These are phyloP conservation scores for Thecaphora frezii DNA, from an alignment of 1,284 basidiomycete species.

Conservation along the genomic window DNA sequence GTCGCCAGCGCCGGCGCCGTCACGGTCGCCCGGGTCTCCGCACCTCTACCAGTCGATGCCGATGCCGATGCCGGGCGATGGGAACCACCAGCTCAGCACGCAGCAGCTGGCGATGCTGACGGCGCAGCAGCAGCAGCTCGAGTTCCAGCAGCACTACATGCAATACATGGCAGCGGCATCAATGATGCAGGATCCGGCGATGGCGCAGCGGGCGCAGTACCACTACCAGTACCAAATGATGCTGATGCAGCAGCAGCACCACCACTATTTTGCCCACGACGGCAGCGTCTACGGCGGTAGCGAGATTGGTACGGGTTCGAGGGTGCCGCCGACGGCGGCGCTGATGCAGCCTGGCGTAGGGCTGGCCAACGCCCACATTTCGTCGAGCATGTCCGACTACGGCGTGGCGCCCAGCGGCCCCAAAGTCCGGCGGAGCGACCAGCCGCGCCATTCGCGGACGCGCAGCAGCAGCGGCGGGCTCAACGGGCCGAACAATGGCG, in stretches of 20 bases:
- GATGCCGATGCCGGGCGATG: too few species aligned
- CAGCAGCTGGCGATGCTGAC: conserved; percentile 21
- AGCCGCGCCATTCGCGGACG: background rate
- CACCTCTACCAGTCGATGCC: background rate
- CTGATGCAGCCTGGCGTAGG: conserved; percentile 27
- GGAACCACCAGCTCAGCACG: background rate
- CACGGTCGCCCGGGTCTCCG: background rate
- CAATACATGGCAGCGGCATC: conserved; percentile 25
- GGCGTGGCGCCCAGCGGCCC: background rate
- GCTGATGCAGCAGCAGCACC: conserved; percentile 30
- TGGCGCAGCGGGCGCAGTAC: conserved; percentile 30
- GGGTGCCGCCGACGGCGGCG: conserved; percentile 12
- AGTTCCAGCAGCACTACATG: conserved; percentile 38
- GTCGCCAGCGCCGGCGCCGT: background rate
- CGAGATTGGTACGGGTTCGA: conserved; percentile 7
- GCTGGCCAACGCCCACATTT: background rate
- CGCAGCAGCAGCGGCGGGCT: background rate
- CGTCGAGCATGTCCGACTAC: background rate
- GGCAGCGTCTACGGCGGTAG: conserved; percentile 15
- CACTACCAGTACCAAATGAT: conserved; percentile 32
- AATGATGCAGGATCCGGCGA: conserved; percentile 33
- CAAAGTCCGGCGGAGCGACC: background rate
- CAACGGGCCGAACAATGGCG: background rate
- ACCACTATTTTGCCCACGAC: conserved; percentile 7
- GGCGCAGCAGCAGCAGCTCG: conserved; percentile 22